A percentile compares a stretch with the other conserved stretches of the same genome.
These are phyloP conservation scores for Ceratocystis alfenasii DNA, from an alignment of 2,329 filamentous ascomycete genomes.

Conservation along the genomic window DNA sequence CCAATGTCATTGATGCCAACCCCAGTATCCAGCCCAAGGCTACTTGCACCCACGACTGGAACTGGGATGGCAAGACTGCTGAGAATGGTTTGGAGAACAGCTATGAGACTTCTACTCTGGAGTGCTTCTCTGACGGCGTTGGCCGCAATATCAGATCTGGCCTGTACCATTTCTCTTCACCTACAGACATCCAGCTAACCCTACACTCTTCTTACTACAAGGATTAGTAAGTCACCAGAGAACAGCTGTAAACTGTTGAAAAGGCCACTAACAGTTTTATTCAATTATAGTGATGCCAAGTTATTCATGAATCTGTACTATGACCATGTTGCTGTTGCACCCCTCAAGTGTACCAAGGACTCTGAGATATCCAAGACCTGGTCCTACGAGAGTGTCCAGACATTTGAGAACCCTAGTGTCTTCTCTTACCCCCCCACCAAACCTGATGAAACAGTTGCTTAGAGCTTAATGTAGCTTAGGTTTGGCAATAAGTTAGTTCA, in stretches of 20 bases:
- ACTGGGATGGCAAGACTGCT: slow-evolving; percentile 25
- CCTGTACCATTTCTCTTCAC: slow-evolving; percentile 13
- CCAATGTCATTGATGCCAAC: slow-evolving; percentile 1
- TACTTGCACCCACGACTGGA: slow-evolving; percentile 24
- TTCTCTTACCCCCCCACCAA: neutral
- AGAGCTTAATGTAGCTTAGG: neutral
- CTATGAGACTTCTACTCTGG: slow-evolving; percentile 19
- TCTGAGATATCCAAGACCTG: slow-evolving; percentile 3
- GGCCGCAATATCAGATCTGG: slow-evolving; percentile 9
- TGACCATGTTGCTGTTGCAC: neutral
- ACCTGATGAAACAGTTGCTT: neutral
- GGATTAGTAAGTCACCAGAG: slow-evolving; percentile 1
- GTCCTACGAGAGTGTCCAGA: neutral
- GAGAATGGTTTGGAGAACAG: slow-evolving; percentile 27
- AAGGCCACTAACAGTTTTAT: neutral
- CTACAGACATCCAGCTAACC: slow-evolving; percentile 4
- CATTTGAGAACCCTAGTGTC: slow-evolving; percentile 10
- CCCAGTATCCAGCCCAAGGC: slow-evolving; percentile 3
- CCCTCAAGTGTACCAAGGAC: neutral
- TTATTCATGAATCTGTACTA: slow-evolving; percentile 9
- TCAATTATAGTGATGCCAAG: neutral
- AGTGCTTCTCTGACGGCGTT: slow-evolving; percentile 20
- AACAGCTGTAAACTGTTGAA: neutral
- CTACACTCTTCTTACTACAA: slow-evolving; percentile 13
- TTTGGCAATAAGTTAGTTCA: neutral